phyloP scores from a whole-genome alignment of 2,329 filamentous ascomycete genomes.

The Diaporthe sp. region DNA sequence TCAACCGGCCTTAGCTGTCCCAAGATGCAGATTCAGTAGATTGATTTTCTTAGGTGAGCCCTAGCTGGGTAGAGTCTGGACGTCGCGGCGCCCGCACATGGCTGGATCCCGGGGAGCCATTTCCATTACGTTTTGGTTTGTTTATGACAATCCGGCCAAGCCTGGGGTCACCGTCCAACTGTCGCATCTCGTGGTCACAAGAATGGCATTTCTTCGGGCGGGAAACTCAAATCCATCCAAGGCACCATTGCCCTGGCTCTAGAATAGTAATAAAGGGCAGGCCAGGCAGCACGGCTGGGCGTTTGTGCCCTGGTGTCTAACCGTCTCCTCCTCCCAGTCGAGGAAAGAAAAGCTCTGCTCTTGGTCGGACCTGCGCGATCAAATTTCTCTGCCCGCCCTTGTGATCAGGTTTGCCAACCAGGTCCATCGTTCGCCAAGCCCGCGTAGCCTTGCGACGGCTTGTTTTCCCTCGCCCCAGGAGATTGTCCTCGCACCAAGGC shows the following conservation, averaged over 20 bases:
- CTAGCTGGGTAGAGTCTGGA: constrained; percentile 24
- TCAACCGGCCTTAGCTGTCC: constrained; percentile 50
- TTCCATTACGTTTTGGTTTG: constrained; percentile 47
- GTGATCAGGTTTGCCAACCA: constrained; percentile 28
- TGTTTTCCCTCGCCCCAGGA: constrained; percentile 23
- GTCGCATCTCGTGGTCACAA: constrained; percentile 25
- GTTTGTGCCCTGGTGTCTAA: neutral
- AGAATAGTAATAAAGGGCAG: neutral
- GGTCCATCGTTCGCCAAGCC: constrained; percentile 31
- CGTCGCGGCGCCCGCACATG: constrained; percentile 28
- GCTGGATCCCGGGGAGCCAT: constrained; percentile 17
- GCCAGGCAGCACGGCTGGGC: neutral
- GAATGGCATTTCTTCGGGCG: constrained; percentile 14
- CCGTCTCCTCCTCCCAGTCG: neutral
- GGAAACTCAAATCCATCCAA: constrained; percentile 27
- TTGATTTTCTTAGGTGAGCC: neutral
- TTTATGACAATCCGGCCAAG: constrained; percentile 32
- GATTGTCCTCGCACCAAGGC: constrained; percentile 9
- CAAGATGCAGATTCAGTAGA: constrained; percentile 1
- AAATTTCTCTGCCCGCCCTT: constrained; percentile 29
- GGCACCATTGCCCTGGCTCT: neutral
- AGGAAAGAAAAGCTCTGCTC: neutral
- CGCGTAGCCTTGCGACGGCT: constrained; percentile 31
- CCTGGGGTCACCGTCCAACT: constrained; percentile 26
- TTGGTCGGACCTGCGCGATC: constrained; percentile 21